Base-by-base conservation (phyloP, 192 early-diverging fungal species). In the Pilobolus umbonatus region DNA sequence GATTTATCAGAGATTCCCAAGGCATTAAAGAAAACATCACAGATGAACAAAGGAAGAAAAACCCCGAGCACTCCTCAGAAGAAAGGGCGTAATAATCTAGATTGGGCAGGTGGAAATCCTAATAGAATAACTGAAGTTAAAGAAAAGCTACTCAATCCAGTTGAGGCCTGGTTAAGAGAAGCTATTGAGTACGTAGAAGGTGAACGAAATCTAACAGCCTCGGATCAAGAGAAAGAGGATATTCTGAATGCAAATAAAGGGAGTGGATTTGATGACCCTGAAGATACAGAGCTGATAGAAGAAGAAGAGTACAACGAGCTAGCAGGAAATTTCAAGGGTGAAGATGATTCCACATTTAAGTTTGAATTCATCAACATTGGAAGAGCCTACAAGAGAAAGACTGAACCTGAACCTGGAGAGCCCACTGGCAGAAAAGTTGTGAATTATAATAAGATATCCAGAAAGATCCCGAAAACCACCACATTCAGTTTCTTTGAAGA, bases 251-350 rank as follows among this genome's bases (percentile, higher is more conserved):
- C 61, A 11, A 35, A 67, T 34, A 61, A 65, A 22, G 66, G 75
- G 0, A 49, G 59, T 1, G 21, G 63, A 6, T 74, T 74, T 57
- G 72, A 72, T 15, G 74, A 73, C 9, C 66, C 70, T 11, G 64
- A 75, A 34, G 70, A 71, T 3, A 53, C 64, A 11, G 76, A 78
- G n/a, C 36, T 59, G 17, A 68, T 79, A 36, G 81, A 80, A 39
- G 76, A 78, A 22, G 81, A 83, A 8, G 68, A 76, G 4, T 21
- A 77, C 1, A 22, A 72, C 15, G 76, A 75, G 6, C 54, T 72
- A 6, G 50, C 64, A 2, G 66, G 71, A 12, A 70, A 79, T 21
- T 82, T 72, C 39, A 74, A 54, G 38, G 71, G 57, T n/a, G 62
- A 62, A 3, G 52, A 60, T 21, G 64, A 68, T 1, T 43, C 50